Evolutionary conservation across 176 grass and related monocot species (phyloP).

Genomic region (Oryza meridionalis): DNA sequence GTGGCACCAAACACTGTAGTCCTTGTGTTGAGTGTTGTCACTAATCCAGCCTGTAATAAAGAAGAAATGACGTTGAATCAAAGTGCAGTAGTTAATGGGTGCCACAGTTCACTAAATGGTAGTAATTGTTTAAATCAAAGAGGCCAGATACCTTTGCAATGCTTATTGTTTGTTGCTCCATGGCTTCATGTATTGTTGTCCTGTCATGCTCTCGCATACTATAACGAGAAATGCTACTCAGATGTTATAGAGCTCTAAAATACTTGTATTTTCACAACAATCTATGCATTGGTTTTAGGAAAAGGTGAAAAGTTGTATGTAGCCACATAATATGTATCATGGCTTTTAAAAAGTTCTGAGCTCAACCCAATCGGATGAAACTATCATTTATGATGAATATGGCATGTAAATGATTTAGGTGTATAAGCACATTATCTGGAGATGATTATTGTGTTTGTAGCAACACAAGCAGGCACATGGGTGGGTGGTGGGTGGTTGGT

Average conservation of each 20-base stretch:
- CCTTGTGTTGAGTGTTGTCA: constrained; percentile 89
- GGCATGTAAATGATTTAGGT: no score
- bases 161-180: constrained; percentile 99
- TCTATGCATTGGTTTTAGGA: neutral
- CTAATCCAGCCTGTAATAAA: constrained; percentile 80
- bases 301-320: neutral
- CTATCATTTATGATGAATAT: no score
- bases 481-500: no score
- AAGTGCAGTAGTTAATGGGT: constrained; percentile 4
- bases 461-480: neutral
- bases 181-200: constrained; percentile 99
- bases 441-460: neutral
- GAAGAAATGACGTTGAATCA: constrained; percentile 21
- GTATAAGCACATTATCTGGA: constrained; percentile 20
- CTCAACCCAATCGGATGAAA: no score
- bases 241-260: constrained; percentile 11
- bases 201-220: constrained; percentile 97
- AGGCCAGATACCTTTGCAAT: constrained; percentile 75
- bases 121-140: neutral
- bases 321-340: neutral
- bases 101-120: neutral
- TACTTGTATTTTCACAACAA: constrained; percentile 21
- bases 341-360: no score
- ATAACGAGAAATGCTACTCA: constrained; percentile 31
- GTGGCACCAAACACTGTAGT: constrained; percentile 91